Evolutionary conservation across 2,329 filamentous ascomycete species (phyloP), one percentile per base, ranked within the genome.

Genomic region (Colletotrichum chrysophilum): DNA sequence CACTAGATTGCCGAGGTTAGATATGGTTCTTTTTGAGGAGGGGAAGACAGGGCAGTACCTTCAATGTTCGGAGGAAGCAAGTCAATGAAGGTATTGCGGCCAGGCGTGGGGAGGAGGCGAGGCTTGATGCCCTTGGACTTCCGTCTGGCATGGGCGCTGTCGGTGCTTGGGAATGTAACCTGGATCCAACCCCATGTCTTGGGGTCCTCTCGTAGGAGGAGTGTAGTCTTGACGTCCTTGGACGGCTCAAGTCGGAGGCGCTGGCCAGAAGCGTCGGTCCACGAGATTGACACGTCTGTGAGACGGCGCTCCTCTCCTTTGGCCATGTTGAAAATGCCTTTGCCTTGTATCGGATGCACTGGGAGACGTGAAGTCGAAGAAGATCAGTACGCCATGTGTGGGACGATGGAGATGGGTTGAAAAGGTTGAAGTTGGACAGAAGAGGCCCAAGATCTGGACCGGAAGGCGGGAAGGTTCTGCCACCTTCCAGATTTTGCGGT

Each of bases 1-100:
- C 43, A 48, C 43, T 48, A 4, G 9, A 21, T 21, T 21, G 1
- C 18, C 9, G 5, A 10, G 5, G 9, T 48, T 21, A 43, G 38
- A 8, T 2, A 43, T 5, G 18, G 4, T 0, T n/a, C 2, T 3
- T 2, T n/a, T 43, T 3, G 18, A 43, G 16, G 16, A 43, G 43
- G 18, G 43, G 43, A 7, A 12, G 3, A 48, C 9, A n/a, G 10
- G 43, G 18, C 43, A 6, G 18, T 48, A 48, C 43, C 43, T 0
- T 13, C 10, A 48, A 48, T 7, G 43, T 48, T 48, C 4, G 18
- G 43, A 48, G 43, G 43, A 48, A 48, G 18, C 43, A 48, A 12
- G 10, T 48, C 43, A 10, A 48, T 48, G 43, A 48, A 48, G 10
- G 18, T 48, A 6, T 48, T 21, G 18, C 43, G 43, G 4, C 10